Evolutionary conservation across 2,329 filamentous ascomycete species (phyloP).

Genomic region (Cordyceps cicadae): DNA sequence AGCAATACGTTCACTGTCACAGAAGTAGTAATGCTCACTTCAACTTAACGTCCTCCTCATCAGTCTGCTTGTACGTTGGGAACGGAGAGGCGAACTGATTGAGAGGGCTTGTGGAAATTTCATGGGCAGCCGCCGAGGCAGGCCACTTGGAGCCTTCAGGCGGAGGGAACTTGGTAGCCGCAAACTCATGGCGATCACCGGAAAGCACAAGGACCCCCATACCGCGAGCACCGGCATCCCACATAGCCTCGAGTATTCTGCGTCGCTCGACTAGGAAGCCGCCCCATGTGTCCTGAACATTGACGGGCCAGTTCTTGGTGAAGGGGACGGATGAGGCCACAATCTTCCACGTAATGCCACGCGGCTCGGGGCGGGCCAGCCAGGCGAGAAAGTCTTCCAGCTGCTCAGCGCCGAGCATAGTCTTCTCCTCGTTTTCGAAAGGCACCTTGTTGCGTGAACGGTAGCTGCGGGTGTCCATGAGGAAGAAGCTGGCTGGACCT

Average conservation of each 20-base stretch:
- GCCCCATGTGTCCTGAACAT: conserved; percentile 85
- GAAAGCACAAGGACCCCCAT: conserved; percentile 76
- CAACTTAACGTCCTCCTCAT: conserved; percentile 73
- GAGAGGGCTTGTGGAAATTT: conserved; percentile 85
- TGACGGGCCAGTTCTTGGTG: conserved; percentile 94
- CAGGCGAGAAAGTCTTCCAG: conserved; percentile 71
- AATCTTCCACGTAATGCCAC: conserved; percentile 86
- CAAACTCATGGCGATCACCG: conserved; percentile 95
- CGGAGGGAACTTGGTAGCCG: conserved; percentile 71
- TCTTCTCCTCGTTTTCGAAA: conserved; percentile 58
- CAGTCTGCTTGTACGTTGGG: conserved; percentile 72
- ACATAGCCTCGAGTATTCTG: conserved; percentile 80
- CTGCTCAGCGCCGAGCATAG: conserved; percentile 78
- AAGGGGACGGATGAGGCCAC: conserved; percentile 86
- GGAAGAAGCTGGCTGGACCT: conserved; percentile 88
- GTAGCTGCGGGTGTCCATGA: conserved; percentile 86
- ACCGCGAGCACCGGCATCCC: conserved; percentile 69
- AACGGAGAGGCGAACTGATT: conserved; percentile 91
- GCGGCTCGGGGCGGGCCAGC: conserved; percentile 62
- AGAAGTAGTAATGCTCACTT: conserved; percentile 51
- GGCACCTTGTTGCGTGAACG: conserved; percentile 59
- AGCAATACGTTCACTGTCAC: background rate
- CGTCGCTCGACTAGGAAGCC: conserved; percentile 78
- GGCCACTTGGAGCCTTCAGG: conserved; percentile 54
- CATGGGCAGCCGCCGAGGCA: conserved; percentile 61